Evolutionary conservation across 2,329 filamentous ascomycete species (phyloP).

Genomic region (Sporothrix dimorphospora): DNA sequence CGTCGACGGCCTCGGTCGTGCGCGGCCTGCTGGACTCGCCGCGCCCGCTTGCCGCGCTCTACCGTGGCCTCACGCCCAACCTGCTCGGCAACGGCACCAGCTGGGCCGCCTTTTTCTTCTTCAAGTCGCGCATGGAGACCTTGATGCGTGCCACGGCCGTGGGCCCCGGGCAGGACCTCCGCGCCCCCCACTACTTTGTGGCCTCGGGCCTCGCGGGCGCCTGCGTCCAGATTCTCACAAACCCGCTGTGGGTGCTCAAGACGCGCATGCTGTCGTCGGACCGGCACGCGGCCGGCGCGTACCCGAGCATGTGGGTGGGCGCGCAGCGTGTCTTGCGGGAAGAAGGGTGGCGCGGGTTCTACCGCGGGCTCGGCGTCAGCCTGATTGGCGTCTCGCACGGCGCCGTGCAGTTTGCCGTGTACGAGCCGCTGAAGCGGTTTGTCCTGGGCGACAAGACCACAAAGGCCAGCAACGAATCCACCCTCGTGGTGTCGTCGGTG

Average conservation of each 20-base stretch:
- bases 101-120: conserved; percentile 92
- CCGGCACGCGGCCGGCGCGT: conserved; percentile 72
- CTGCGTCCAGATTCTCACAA: conserved; percentile 80
- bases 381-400: conserved; percentile 88
- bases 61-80: conserved; percentile 88
- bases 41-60: conserved; percentile 70
- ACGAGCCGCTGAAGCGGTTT: conserved; percentile 68
- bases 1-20: conserved; percentile 57
- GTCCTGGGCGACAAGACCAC: conserved; percentile 26
- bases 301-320: conserved; percentile 75
- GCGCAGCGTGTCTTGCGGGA: conserved; percentile 64
- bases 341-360: conserved; percentile 81
- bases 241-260: conserved; percentile 98
- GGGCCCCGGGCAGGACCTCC: conserved; percentile 43
- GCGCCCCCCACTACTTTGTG: conserved; percentile 75
- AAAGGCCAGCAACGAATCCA: conserved; percentile 71
- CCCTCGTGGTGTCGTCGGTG: conserved; percentile 75
- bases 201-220: conserved; percentile 73
- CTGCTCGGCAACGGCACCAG: conserved; percentile 85
- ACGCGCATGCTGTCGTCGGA: conserved; percentile 94
- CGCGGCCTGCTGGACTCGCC: conserved; percentile 53
- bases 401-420: conserved; percentile 93
- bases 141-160: conserved; percentile 45
- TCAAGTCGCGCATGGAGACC: conserved; percentile 61
- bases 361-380: conserved; percentile 81